phyloP scores from a whole-genome alignment of 2,329 filamentous ascomycete species.

The Aureobasidium leucospermi region DNA sequence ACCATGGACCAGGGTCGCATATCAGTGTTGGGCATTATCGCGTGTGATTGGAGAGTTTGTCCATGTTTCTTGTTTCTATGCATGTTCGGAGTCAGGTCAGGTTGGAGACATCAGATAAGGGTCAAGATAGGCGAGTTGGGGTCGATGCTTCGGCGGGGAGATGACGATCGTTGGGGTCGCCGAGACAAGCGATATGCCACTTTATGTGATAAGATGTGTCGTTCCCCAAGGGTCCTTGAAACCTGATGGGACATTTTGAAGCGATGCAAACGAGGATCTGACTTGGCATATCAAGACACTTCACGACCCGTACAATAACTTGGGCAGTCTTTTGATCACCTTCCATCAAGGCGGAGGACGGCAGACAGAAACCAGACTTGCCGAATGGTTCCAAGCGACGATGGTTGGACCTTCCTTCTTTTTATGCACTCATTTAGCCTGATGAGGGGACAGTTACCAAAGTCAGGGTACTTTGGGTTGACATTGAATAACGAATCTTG shows the following conservation, averaged over 20 bases:
- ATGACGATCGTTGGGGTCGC: not conserved
- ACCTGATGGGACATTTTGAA: not conserved
- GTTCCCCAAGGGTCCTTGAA: not conserved
- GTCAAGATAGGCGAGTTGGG: not conserved
- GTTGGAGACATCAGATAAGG: too few species aligned
- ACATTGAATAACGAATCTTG: too few species aligned
- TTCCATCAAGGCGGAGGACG: not conserved
- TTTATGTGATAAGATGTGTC: constrained; percentile 1
- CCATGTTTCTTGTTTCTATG: not conserved
- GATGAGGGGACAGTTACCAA: too few species aligned
- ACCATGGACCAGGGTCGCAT: not conserved
- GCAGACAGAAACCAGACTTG: not conserved
- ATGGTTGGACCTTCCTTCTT: not conserved
- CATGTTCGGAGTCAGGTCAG: not conserved
- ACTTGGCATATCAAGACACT: too few species aligned
- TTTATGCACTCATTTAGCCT: not conserved
- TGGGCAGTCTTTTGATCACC: too few species aligned
- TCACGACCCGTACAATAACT: too few species aligned
- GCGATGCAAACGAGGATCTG: not conserved
- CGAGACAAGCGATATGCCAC: not conserved
- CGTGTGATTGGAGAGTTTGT: not conserved
- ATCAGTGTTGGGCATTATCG: not conserved
- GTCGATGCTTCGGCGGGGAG: not conserved
- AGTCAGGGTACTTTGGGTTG: too few species aligned
- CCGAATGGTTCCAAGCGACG: not conserved